Evolutionary conservation across 2,329 filamentous ascomycete species (phyloP).

Genomic region (Geosmithia morbida): DNA sequence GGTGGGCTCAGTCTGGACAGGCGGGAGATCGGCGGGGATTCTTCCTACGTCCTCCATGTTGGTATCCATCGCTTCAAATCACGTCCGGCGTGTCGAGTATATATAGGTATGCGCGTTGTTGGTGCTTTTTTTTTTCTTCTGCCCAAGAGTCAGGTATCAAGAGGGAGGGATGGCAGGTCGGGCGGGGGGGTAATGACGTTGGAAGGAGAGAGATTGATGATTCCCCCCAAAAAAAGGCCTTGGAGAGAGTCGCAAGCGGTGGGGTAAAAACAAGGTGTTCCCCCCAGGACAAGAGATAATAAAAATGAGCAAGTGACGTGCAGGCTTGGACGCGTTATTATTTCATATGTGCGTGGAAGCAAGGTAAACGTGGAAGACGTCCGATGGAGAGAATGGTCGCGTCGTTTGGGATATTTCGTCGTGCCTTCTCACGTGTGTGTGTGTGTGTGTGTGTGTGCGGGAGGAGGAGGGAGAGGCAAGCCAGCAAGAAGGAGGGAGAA

Average conservation of each 20-base stretch:
- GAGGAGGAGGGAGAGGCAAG: background rate
- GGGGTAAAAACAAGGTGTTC: background rate
- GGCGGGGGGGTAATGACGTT: constrained; percentile 10
- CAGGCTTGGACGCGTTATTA: too few relatives aligned
- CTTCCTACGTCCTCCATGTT: constrained; percentile 98
- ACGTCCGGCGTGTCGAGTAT: background rate
- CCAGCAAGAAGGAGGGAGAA: background rate
- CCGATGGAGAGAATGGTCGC: too few relatives aligned
- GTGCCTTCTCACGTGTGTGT: background rate
- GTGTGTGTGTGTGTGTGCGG: background rate
- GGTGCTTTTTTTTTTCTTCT: background rate
- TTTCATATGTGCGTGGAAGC: too few relatives aligned
- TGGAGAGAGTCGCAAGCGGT: constrained; percentile 1
- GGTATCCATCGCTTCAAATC: constrained; percentile 57
- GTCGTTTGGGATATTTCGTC: too few relatives aligned
- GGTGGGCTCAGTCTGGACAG: constrained; percentile 62
- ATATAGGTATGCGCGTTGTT: background rate
- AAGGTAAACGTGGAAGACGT: too few relatives aligned
- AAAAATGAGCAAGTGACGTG: background rate
- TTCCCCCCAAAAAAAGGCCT: background rate
- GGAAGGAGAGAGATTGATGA: constrained; percentile 2
- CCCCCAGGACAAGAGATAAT: background rate
- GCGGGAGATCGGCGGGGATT: constrained; percentile 64
- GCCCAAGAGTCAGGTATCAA: background rate
- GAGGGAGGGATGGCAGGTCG: background rate